Conservation (phyloP, 208 protist genomes). For the Wallacemonas sp. region DNA sequence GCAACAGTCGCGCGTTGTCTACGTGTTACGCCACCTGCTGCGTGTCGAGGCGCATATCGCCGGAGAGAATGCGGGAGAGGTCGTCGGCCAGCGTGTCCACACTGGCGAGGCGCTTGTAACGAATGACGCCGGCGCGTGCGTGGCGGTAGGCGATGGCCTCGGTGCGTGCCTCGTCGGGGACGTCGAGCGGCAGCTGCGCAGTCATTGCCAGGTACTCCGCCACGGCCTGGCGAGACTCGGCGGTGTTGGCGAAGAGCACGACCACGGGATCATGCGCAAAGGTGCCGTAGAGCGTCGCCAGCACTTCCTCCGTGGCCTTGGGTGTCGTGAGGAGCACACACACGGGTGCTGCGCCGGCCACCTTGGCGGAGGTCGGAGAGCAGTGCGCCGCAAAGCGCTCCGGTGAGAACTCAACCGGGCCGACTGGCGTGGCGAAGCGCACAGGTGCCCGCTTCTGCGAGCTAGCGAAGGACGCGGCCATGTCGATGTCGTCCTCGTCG, state of each 20-base stretch:
- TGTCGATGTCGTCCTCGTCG: background rate
- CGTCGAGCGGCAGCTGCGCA: constrained; percentile 13
- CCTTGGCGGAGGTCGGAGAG: constrained; percentile 32
- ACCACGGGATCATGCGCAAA: constrained; percentile 4
- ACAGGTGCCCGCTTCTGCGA: background rate
- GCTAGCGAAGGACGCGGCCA: too few relatives aligned
- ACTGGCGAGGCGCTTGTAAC: constrained; percentile 22
- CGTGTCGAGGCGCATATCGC: constrained; percentile 18
- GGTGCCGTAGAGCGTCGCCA: background rate
- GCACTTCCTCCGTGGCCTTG: background rate
- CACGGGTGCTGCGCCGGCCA: background rate
- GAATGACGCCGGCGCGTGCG: constrained; percentile 23
- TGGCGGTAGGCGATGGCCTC: constrained; percentile 37
- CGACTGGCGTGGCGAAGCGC: constrained; percentile 29
- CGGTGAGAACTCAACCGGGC: constrained; percentile 26
- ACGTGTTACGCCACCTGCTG: background rate
- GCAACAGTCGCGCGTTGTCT: too few relatives aligned
- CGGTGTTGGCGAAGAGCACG: constrained; percentile 9
- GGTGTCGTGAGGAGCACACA: constrained; percentile 1
- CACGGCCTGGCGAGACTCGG: background rate
- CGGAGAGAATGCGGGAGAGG: constrained; percentile 36
- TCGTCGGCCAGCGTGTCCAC: constrained; percentile 25
- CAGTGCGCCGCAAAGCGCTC: constrained; percentile 45
- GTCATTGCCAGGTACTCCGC: constrained; percentile 10
- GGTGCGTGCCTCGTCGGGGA: background rate